A percentile compares a stretch with the other conserved stretches of the same genome.
phyloP scores from a whole-genome alignment of 1,284 basidiomycete species.

The Ceratobasidium sp. region DNA sequence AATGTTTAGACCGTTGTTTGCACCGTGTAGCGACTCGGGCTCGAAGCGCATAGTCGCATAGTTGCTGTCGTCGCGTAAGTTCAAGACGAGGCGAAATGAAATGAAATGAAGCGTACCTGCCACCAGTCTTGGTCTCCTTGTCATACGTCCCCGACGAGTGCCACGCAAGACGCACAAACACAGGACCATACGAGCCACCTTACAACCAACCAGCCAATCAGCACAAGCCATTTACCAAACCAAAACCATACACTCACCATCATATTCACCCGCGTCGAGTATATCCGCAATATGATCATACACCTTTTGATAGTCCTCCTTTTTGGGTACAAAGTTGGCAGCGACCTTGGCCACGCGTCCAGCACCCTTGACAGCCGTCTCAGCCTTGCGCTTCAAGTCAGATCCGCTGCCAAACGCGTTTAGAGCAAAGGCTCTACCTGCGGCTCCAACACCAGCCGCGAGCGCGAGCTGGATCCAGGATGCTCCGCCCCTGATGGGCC shows the following conservation, averaged over 20 bases:
- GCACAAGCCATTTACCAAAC: constrained; percentile 26
- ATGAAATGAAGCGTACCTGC: constrained; percentile 67
- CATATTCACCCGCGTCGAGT: constrained; percentile 82
- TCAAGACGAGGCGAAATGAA: too few relatives aligned
- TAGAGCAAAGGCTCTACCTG: constrained; percentile 59
- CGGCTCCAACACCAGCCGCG: constrained; percentile 65
- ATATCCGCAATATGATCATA: constrained; percentile 87
- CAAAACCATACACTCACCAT: constrained; percentile 67
- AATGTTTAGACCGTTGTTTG: constrained; percentile 87
- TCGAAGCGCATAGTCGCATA: constrained; percentile 96
- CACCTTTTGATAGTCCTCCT: constrained; percentile 91
- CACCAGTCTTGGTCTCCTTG: constrained; percentile 87
- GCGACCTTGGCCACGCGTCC: constrained; percentile 72
- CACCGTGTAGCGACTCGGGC: constrained; percentile 85
- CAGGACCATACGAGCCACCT: constrained; percentile 94
- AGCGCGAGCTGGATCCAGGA: constrained; percentile 57
- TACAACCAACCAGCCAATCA: constrained; percentile 46
- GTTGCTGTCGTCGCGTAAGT: constrained; percentile 67
- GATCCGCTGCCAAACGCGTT: constrained; percentile 58
- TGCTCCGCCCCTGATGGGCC: constrained; percentile 33
- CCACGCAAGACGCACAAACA: constrained; percentile 95
- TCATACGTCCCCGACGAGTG: constrained; percentile 93
- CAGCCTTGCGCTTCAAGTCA: constrained; percentile 60
- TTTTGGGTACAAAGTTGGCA: constrained; percentile 72
- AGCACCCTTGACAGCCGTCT: constrained; percentile 68